A percentile compares a stretch with the other conserved stretches of the same genome.
These are phyloP conservation scores for Blastosporella zonata DNA, from an alignment of 1,284 basidiomycete species.

Conservation along the genomic window DNA sequence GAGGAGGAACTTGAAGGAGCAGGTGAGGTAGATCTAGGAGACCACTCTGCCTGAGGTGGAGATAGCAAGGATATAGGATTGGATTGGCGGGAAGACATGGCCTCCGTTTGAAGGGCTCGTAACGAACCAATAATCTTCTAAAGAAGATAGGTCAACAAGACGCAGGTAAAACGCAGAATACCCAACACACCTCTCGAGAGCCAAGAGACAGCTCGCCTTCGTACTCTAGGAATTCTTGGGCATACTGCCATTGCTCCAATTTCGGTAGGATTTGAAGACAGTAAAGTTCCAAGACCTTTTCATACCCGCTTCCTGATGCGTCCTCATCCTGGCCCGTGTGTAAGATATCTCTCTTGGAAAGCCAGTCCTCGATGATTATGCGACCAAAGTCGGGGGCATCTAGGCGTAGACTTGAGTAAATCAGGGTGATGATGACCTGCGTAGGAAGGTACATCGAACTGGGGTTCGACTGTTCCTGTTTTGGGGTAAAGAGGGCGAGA, in stretches of 20 bases:
- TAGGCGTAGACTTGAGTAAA: conserved; percentile 66
- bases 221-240: conserved; percentile 67
- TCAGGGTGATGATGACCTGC: conserved; percentile 64
- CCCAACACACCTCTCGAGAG: conserved; percentile 47
- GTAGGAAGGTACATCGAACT: conserved; percentile 61
- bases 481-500: conserved; percentile 61
- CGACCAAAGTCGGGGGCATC: conserved; percentile 58
- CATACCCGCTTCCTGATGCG: conserved; percentile 53
- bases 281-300: conserved; percentile 72
- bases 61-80: conserved; percentile 12
- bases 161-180: neutral
- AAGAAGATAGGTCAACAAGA: conserved; percentile 10
- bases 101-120: conserved; percentile 35
- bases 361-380: conserved; percentile 72
- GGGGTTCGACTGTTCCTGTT: conserved; percentile 32
- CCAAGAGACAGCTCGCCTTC: conserved; percentile 58
- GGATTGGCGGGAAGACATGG: conserved; percentile 28
- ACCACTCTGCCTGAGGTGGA: conserved; percentile 2
- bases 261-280: conserved; percentile 68
- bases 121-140: conserved; percentile 45
- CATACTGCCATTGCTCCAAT: conserved; percentile 75
- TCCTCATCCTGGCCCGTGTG: conserved; percentile 22
- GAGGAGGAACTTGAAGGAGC: conserved; percentile 50
- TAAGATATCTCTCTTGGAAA: conserved; percentile 47
- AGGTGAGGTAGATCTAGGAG: conserved; percentile 39